These are phyloP conservation scores for Tillandsia leiboldiana DNA, from an alignment of 176 grass and related monocot species.

Conservation along the genomic window DNA sequence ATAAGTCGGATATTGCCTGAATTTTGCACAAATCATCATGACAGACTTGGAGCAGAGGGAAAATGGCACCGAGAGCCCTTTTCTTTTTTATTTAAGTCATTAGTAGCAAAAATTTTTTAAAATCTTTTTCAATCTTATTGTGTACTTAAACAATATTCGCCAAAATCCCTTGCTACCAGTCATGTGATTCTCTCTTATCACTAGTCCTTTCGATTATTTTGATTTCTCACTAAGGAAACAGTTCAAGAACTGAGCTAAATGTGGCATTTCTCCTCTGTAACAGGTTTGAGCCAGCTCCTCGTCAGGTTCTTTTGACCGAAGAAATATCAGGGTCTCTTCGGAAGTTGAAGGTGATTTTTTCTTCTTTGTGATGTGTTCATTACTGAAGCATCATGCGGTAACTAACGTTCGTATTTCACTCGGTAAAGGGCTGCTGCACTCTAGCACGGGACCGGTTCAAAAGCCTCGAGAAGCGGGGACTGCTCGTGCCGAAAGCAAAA, in stretches of 20 bases:
- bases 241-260: conserved; percentile 12
- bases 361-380: conserved; percentile 6
- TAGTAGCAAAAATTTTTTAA: too few relatives aligned
- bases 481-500: conserved; percentile 31
- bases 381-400: not conserved
- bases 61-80: too few relatives aligned
- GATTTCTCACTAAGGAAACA: not conserved
- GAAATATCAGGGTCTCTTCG: conserved; percentile 95
- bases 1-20: too few relatives aligned
- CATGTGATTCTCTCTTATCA: too few relatives aligned
- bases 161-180: too few relatives aligned
- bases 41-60: too few relatives aligned
- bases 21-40: too few relatives aligned
- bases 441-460: conserved; percentile 42
- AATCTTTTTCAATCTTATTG: too few relatives aligned
- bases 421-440: conserved; percentile 35
- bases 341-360: conserved; percentile 67
- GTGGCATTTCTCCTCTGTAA: conserved; percentile 3
- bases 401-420: not conserved
- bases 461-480: conserved; percentile 38
- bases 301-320: conserved; percentile 93
- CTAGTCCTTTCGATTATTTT: not conserved
- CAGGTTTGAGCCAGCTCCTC: conserved; percentile 89
- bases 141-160: too few relatives aligned
- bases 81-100: too few relatives aligned